Base-by-base conservation (phyloP, 2,329 filamentous ascomycete genomes). In the Coniochaeta sp. region DNA sequence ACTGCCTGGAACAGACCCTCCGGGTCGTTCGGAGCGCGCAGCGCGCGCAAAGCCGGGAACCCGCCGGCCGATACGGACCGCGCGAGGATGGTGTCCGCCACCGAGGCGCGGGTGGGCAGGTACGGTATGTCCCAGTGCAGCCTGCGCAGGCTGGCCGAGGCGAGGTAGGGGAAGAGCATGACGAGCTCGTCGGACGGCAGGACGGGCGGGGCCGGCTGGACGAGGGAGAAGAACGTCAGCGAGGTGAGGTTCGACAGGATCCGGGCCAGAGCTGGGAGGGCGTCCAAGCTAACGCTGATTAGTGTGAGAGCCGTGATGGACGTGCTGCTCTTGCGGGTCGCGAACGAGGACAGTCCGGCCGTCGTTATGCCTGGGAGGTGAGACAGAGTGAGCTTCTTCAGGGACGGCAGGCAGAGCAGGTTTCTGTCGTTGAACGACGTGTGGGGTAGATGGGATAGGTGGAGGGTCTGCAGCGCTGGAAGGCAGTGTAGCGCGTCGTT, bases 21-120 rank as follows among this genome's bases (percentile, higher is more conserved):
- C 1, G 87, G 82, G 64, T 93, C 89, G 60, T 84, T 84, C 1
- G 88, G 89, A 0, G 84, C 78, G 59, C 89, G 83, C 19, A 92
- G 73, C 1, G 69, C 75, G 10, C 75, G 76, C 10, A 93, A 78
- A 0, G 74, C 70, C 0, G 89, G 89, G 67, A 93, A 90, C 0
- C 84, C 85, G 4, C 75, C 75, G 1, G 81, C 79, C 5, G 73
- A 72, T 64, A 92, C 89, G 66, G 85, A 85, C 61, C 78, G 77
- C 1, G 87, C 84, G 8, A 92, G 77, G 55, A 89, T 83, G 5
- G 80, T 77, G 57, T 89, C 87, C 1, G 87, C 84, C 4, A 73
- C 67, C 55, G 76, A 79, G 55, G 75, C 71, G 24, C 72, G 69
- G 19, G 75, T 70, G 14, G 77, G 75, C 38, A 79, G 75, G 44